A percentile compares a stretch with the other conserved stretches of the same genome.
Evolutionary conservation across 2,329 filamentous ascomycete genomes (phyloP).

Genomic region (Blastomyces emzantsi): DNA sequence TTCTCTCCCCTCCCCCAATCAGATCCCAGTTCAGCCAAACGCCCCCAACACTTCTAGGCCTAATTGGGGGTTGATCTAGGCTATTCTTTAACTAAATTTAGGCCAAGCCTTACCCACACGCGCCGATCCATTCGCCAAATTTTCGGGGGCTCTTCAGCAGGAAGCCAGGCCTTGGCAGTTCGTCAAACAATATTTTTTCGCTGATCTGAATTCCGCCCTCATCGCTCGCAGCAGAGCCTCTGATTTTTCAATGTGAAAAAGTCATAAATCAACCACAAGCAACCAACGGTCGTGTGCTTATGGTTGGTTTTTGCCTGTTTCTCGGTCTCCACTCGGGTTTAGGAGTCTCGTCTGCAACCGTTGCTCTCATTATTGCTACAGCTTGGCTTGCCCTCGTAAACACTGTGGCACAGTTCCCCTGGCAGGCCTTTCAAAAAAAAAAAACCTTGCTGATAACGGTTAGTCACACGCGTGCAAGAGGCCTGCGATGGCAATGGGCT

Average conservation of each 20-base stretch:
- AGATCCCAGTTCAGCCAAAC: not conserved
- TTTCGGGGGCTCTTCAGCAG: not conserved
- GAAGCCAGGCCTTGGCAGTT: not conserved
- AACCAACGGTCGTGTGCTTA: not conserved
- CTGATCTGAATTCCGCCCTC: not conserved
- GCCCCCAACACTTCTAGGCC: not conserved
- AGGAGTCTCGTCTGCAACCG: not conserved
- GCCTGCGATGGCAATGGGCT: not conserved
- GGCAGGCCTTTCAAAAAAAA: not conserved
- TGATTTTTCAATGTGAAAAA: too few species aligned
- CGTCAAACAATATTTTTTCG: not conserved
- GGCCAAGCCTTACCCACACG: not conserved
- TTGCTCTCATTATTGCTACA: too few species aligned
- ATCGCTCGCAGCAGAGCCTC: not conserved
- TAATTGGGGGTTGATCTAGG: not conserved
- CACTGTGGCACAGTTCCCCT: not conserved
- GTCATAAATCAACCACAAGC: not conserved
- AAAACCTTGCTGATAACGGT: not conserved
- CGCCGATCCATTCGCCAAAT: not conserved
- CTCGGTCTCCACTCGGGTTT: not conserved
- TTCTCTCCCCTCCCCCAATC: too few species aligned
- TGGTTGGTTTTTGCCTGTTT: not conserved
- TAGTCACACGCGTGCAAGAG: not conserved
- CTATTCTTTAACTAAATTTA: slow-evolving; percentile 3
- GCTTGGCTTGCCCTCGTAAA: not conserved